These are phyloP conservation scores for Botryobasidium botryosum DNA, from an alignment of 768 basidiomycete genomes.

Conservation along the genomic window DNA sequence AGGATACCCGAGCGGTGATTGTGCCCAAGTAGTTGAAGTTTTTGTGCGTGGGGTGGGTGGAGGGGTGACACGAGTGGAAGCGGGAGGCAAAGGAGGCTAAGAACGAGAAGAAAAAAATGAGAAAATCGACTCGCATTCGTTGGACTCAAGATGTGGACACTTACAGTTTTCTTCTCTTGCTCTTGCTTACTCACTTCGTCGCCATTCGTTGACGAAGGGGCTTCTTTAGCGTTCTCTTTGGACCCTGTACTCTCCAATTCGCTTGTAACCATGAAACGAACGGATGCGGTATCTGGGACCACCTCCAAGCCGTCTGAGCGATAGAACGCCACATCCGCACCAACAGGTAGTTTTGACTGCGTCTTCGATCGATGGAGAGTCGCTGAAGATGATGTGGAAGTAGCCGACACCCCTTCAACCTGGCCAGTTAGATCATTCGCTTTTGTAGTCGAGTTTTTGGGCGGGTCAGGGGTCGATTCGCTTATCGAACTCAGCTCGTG, in stretches of 20 bases:
- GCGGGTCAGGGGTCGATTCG: too few species aligned
- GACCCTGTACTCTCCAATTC: slow-evolving; percentile 35
- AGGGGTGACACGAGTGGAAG: slow-evolving; percentile 8
- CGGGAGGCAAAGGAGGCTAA: slow-evolving; percentile 2
- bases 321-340: slow-evolving; percentile 14
- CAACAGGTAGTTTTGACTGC: slow-evolving; percentile 9
- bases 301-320: not conserved
- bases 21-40: slow-evolving; percentile 14
- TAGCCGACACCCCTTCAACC: slow-evolving; percentile 4
- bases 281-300: slow-evolving; percentile 17
- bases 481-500: too few species aligned
- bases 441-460: too few species aligned
- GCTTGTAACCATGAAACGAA: slow-evolving; percentile 65
- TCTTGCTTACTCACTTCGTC: slow-evolving; percentile 10
- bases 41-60: slow-evolving; percentile 13
- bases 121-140: not conserved
- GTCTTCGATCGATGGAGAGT: not conserved
- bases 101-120: not conserved
- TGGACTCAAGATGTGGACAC: not conserved
- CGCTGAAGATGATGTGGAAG: slow-evolving; percentile 2
- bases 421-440: too few species aligned
- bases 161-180: slow-evolving; percentile 20
- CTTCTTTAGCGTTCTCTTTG: slow-evolving; percentile 6
- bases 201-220: slow-evolving; percentile 1
- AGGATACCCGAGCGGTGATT: slow-evolving; percentile 33